phyloP scores from a whole-genome alignment of 106 monocot species.

The Platanthera zijinensis region DNA sequence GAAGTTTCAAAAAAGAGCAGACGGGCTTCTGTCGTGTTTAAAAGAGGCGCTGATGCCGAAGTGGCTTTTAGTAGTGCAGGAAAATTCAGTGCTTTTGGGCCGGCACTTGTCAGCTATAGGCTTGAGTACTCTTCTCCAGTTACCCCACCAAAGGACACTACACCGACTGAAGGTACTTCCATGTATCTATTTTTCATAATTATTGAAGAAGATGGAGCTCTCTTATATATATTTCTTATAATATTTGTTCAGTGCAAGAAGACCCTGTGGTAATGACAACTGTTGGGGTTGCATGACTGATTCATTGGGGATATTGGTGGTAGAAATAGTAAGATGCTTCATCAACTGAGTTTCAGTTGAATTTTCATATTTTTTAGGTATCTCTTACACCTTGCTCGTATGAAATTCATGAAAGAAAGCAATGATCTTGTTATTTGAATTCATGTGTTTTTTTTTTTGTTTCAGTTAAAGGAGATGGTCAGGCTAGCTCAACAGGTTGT shows the following conservation, averaged over 20 bases:
- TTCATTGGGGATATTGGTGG: not conserved
- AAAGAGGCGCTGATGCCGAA: slow-evolving; percentile 77
- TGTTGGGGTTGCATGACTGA: not conserved
- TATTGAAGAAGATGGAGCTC: not conserved
- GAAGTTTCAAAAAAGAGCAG: slow-evolving; percentile 40
- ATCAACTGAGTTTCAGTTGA: not conserved
- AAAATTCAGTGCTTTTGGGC: slow-evolving; percentile 69
- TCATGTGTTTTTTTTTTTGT: slow-evolving; percentile 1
- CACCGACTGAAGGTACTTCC: not conserved
- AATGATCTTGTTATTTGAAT: not conserved
- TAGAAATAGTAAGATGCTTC: not conserved
- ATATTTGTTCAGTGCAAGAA: not conserved
- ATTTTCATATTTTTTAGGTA: not conserved
- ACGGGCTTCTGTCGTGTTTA: slow-evolving; percentile 61
- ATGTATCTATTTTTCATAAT: not conserved
- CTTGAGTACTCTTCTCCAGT: slow-evolving; percentile 37
- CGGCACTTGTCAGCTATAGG: slow-evolving; percentile 60
- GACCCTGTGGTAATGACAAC: not conserved
- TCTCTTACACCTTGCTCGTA: not conserved
- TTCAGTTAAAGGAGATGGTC: not conserved
- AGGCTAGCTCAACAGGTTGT: not conserved
- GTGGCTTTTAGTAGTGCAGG: slow-evolving; percentile 72
- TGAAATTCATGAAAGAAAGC: not conserved
- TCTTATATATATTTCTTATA: not conserved
- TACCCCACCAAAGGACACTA: slow-evolving; percentile 6